Evolutionary conservation across 2,329 filamentous ascomycete genomes (phyloP), one percentile per base, ranked within the genome.

Genomic region (Coccinonectria pachysandricola): DNA sequence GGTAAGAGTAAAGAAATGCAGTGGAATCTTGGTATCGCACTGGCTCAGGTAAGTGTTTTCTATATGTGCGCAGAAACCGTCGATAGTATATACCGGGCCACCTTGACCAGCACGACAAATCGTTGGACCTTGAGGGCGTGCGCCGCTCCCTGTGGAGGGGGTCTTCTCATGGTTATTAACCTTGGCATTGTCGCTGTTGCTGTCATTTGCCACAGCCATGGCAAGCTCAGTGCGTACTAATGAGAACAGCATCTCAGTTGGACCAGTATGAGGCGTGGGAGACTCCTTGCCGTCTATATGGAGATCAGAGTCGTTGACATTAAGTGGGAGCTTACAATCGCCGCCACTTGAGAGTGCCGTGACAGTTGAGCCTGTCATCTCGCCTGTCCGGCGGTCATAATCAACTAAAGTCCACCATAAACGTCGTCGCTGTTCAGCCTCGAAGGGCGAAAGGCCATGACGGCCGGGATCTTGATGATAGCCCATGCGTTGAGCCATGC

Each of bases 391-490:
- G 33, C 68, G 63, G 48, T 86, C 80, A 37, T 82, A 78, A 14
- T 72, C 60, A 9, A 78, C 64, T 10, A 86, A 60, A 16, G 74
- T 71, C 78, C 78, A 85, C 79, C 78, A 84, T 2, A 85, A 56
- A 19, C 79, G 65, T 25, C 79, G 68, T n/a, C 78, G 68, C 52
- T 80, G 68, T 52, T 84, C 79, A 4, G 71, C 66, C 42, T 84
- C 77, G 28, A 75, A 80, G 16, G 60, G 66, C 4, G 53, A 58
- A 3, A 72, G 40, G 4, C 50, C 64, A 26, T 66, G 67, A 29
- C 69, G 60, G 2, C 56, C 57, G 2, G 68, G 62, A 44, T 84
- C 78, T 19, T 62, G 65, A 36, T 83, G 73, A n/a, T 83, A 59
- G 4, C 76, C 76, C 54, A 84, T 68, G 4, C 75, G 66, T 42